A percentile compares a stretch with the other conserved stretches of the same genome.
Evolutionary conservation across 768 basidiomycete genomes (phyloP).

Genomic region (Cystobasidiopsis lactophilus): DNA sequence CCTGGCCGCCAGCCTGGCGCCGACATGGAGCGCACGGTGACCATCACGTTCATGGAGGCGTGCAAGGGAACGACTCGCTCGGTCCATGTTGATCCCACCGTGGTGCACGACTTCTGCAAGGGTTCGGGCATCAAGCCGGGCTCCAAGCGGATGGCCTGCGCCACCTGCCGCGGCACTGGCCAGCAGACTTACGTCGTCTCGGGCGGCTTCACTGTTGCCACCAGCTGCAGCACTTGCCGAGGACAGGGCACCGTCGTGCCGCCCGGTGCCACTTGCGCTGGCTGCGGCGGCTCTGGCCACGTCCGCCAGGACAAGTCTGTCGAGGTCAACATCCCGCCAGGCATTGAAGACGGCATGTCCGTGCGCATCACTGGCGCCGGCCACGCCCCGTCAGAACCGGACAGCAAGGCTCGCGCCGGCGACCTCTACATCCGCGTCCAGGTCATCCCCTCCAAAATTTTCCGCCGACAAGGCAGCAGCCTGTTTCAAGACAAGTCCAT

Average conservation of each 20-base stretch:
- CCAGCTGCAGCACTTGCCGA: conserved; percentile 59
- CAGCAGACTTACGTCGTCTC: conserved; percentile 72
- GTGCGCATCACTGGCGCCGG: conserved; percentile 59
- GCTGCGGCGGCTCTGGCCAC: conserved; percentile 70
- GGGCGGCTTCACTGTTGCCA: conserved; percentile 90
- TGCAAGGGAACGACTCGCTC: conserved; percentile 64
- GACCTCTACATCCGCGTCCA: conserved; percentile 71
- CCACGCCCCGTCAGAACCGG: conserved; percentile 55
- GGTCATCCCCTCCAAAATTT: conserved; percentile 60
- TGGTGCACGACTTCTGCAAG: conserved; percentile 60
- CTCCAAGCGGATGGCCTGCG: conserved; percentile 55
- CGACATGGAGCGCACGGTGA: conserved; percentile 57
- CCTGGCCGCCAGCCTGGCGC: conserved; percentile 26
- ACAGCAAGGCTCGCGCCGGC: conserved; percentile 43
- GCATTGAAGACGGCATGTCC: conserved; percentile 86
- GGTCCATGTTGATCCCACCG: conserved; percentile 55
- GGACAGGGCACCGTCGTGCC: conserved; percentile 66
- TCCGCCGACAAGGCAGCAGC: conserved; percentile 75
- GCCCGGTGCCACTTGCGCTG: conserved; percentile 48
- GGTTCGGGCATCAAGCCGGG: conserved; percentile 73
- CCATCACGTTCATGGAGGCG: conserved; percentile 76
- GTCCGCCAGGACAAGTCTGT: conserved; percentile 56
- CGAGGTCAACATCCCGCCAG: conserved; percentile 63
- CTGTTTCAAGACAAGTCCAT: conserved; percentile 74
- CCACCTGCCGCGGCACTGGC: conserved; percentile 64